Evolutionary conservation across 768 basidiomycete species (phyloP).

Genomic region (Pisolithus tinctorius): DNA sequence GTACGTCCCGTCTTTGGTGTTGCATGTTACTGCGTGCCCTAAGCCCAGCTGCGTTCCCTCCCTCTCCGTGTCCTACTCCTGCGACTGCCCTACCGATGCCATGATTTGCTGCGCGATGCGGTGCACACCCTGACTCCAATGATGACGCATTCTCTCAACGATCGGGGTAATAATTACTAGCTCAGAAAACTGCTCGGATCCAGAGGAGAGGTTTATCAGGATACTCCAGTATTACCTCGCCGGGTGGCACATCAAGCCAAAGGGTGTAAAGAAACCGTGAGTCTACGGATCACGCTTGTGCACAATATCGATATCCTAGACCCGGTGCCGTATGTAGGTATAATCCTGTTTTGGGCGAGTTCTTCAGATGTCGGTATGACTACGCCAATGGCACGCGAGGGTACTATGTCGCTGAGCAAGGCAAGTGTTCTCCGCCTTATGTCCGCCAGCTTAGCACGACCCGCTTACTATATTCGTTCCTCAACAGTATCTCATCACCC

Average conservation of each 20-base stretch:
- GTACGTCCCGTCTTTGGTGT: conserved; percentile 38
- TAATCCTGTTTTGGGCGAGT: conserved; percentile 95
- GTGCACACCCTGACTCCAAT: not conserved
- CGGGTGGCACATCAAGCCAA: conserved; percentile 99
- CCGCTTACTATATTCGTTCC: conserved; percentile 2
- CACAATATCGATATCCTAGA: not conserved
- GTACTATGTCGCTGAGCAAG: conserved; percentile 96
- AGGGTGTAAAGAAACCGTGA: conserved; percentile 98
- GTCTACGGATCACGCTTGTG: conserved; percentile 23
- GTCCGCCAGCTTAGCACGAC: not conserved
- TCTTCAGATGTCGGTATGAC: conserved; percentile 93
- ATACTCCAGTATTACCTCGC: conserved; percentile 93
- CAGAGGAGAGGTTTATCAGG: conserved; percentile 86
- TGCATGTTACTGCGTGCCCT: conserved; percentile 16
- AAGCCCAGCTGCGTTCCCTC: conserved; percentile 9
- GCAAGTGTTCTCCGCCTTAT: conserved; percentile 28
- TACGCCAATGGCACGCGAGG: conserved; percentile 90
- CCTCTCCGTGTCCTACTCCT: not conserved
- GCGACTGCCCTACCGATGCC: not conserved
- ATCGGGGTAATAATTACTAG: conserved; percentile 33
- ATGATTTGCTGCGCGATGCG: not conserved
- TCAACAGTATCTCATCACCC: conserved; percentile 89
- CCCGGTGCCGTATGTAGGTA: conserved; percentile 47
- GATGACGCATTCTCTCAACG: not conserved
- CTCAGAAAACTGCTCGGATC: conserved; percentile 70